Conservation (phyloP, 2,329 filamentous ascomycete species). For the Alternaria novae-zelandiae region DNA sequence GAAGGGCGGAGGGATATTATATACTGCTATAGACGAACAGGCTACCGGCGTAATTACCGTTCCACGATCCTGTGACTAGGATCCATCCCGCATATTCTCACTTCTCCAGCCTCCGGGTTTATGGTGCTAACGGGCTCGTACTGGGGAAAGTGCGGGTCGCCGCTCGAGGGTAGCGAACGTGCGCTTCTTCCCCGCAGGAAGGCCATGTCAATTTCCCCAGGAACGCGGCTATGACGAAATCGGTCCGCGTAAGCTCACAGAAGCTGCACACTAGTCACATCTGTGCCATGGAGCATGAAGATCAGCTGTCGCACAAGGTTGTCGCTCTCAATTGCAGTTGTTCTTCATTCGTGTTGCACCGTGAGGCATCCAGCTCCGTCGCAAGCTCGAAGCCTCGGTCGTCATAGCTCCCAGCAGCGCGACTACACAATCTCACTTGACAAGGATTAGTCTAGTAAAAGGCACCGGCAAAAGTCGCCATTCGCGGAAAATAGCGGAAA, state of each 20-base stretch:
- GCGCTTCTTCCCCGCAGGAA: slow-evolving; percentile 37
- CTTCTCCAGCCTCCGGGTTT: slow-evolving; percentile 16
- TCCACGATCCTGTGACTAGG: slow-evolving; percentile 28
- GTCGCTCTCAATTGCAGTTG: background rate
- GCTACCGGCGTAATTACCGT: slow-evolving; percentile 22
- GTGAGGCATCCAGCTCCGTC: background rate
- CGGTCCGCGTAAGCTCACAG: slow-evolving; percentile 4
- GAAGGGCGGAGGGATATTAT: slow-evolving; percentile 17
- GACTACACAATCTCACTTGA: slow-evolving; percentile 5
- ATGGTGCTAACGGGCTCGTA: slow-evolving; percentile 15
- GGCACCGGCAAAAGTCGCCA: slow-evolving; percentile 15
- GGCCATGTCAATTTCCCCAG: slow-evolving; percentile 27
- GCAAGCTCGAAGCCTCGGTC: slow-evolving; percentile 13
- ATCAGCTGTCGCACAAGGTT: background rate
- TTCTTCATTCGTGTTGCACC: background rate
- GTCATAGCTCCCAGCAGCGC: slow-evolving; percentile 6
- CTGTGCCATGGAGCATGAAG: background rate
- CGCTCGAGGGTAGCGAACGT: slow-evolving; percentile 17
- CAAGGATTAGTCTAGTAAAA: slow-evolving; percentile 6
- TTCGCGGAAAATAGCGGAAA: slow-evolving; percentile 36
- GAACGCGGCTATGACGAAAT: slow-evolving; percentile 34
- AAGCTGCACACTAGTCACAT: background rate
- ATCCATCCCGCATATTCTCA: slow-evolving; percentile 16
- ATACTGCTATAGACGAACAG: slow-evolving; percentile 12
- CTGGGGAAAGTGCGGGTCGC: slow-evolving; percentile 20